phyloP scores from a whole-genome alignment of 495 filamentous ascomycete species.

The Lepidopterella palustris region DNA sequence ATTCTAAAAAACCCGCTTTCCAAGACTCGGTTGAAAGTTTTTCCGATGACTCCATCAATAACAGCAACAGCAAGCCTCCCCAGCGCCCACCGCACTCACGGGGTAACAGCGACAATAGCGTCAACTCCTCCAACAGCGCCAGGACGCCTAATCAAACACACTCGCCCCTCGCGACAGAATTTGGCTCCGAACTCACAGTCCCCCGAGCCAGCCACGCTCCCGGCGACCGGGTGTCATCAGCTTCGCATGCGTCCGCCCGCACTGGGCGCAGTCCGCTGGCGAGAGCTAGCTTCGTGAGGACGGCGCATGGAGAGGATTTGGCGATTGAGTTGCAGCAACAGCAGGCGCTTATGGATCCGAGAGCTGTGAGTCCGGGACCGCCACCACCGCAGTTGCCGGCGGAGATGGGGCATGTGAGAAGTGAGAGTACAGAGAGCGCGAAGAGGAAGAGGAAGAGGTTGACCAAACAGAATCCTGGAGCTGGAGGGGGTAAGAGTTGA shows the following conservation, averaged over 20 bases:
- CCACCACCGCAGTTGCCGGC: neutral
- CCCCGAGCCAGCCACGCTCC: constrained; percentile 9
- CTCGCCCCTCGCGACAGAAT: constrained; percentile 17
- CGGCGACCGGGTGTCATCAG: constrained; percentile 11
- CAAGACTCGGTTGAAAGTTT: constrained; percentile 23
- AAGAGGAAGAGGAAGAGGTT: constrained; percentile 23
- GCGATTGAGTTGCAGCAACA: constrained; percentile 27
- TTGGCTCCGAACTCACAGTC: constrained; percentile 4
- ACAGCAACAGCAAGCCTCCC: constrained; percentile 5
- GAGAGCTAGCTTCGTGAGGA: constrained; percentile 32
- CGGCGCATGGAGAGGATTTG: constrained; percentile 19
- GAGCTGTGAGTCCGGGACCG: constrained; percentile 18
- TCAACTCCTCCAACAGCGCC: neutral
- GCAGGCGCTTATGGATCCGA: constrained; percentile 14
- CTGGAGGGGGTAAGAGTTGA: constrained; percentile 6
- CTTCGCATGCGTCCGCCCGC: constrained; percentile 8
- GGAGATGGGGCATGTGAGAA: constrained; percentile 6
- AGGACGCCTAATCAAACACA: neutral
- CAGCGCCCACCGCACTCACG: constrained; percentile 16
- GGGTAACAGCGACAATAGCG: constrained; percentile 8
- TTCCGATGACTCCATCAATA: constrained; percentile 22
- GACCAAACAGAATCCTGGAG: constrained; percentile 21
- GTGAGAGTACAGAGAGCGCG: constrained; percentile 15
- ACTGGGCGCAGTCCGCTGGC: constrained; percentile 31
- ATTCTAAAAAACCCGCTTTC: constrained; percentile 6